phyloP scores from a whole-genome alignment of 306 rosid genomes.

The Canavalia gladiata region DNA sequence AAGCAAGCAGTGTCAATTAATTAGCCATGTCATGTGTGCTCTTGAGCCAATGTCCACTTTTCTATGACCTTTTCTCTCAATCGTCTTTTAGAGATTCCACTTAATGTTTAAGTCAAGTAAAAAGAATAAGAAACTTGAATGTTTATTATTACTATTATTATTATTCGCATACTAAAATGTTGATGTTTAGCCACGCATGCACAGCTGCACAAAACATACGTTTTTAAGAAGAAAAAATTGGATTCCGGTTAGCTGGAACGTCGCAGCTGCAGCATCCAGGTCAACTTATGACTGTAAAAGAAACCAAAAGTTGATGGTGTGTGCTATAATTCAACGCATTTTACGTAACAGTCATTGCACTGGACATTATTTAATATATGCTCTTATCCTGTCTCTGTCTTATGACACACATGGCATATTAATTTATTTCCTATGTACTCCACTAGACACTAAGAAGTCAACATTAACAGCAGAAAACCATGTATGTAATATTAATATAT shows the following conservation, averaged over 20 bases:
- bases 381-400: slow-evolving; percentile 25
- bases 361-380: neutral
- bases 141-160: slow-evolving; percentile 15
- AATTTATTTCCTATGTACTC: slow-evolving; percentile 29
- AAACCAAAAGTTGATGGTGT: slow-evolving; percentile 1
- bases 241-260: slow-evolving; percentile 12
- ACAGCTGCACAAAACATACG: slow-evolving; percentile 17
- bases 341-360: slow-evolving; percentile 17
- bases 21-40: slow-evolving; percentile 16
- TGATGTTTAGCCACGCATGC: neutral
- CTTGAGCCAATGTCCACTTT: slow-evolving; percentile 5
- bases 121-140: too few relatives aligned
- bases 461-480: slow-evolving; percentile 10
- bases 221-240: neutral
- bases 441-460: slow-evolving; percentile 29
- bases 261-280: slow-evolving; percentile 2
- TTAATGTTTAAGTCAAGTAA: neutral
- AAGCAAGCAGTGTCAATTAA: slow-evolving; percentile 21
- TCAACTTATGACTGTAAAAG: slow-evolving; percentile 19
- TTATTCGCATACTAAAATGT: neutral
- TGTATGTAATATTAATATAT: neutral
- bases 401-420: slow-evolving; percentile 42
- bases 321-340: slow-evolving; percentile 18
- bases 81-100: neutral
- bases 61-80: slow-evolving; percentile 35